Conservation (phyloP, 23 red algal species). For the Cyanidium caldarium region DNA sequence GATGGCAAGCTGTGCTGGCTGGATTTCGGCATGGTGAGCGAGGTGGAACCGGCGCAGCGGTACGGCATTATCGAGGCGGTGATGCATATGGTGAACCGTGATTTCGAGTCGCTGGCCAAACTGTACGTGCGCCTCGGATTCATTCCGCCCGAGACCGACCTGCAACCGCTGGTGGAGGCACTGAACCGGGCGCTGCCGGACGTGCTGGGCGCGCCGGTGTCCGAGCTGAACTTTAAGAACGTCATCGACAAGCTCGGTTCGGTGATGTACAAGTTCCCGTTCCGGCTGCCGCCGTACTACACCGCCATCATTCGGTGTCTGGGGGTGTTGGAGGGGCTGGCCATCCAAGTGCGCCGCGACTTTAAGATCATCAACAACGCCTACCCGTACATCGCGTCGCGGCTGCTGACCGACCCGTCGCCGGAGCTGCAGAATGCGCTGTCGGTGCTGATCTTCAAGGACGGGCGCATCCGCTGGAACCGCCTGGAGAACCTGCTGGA, state of each 20-base stretch:
- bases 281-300: constrained; percentile 87
- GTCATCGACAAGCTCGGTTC: constrained; percentile 98
- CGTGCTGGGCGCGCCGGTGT: constrained; percentile 81
- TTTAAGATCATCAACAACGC: constrained; percentile 98
- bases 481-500: constrained; percentile 76
- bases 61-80: constrained; percentile 99
- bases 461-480: constrained; percentile 62
- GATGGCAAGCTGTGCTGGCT: constrained; percentile 77
- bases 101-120: constrained; percentile 69
- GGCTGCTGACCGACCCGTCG: constrained; percentile 75
- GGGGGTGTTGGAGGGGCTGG: constrained; percentile 90
- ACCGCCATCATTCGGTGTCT: constrained; percentile 94
- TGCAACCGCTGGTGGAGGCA: constrained; percentile 62
- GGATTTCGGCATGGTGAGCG: constrained; percentile 97
- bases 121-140: constrained; percentile 87
- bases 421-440: constrained; percentile 86
- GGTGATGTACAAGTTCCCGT: constrained; percentile 93
- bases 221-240: constrained; percentile 95
- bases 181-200: constrained; percentile 80
- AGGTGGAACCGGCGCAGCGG: constrained; percentile 61
- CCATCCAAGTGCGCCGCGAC: constrained; percentile 94
- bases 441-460: constrained; percentile 65
- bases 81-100: constrained; percentile 94
- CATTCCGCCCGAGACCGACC: constrained; percentile 57
- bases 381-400: constrained; percentile 92